These are phyloP conservation scores for Fonsecaea multimorphosa DNA, from an alignment of 2,329 filamentous ascomycete species.

Conservation along the genomic window DNA sequence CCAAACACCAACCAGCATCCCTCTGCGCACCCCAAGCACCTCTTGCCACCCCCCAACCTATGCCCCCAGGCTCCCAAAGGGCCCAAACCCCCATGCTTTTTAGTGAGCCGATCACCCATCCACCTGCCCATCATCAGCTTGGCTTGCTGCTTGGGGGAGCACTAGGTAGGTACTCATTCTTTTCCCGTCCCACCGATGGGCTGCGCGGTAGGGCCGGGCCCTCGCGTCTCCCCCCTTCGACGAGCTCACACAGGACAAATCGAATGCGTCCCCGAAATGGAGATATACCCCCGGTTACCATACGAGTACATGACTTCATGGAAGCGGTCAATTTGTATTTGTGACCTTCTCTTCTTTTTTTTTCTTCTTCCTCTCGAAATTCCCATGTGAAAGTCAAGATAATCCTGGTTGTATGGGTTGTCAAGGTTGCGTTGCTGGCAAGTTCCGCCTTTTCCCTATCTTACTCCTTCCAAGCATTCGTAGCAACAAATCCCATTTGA, in stretches of 20 bases:
- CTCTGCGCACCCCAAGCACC: background rate
- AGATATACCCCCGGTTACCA: conserved; percentile 6
- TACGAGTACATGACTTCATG: background rate
- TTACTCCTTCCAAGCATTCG: background rate
- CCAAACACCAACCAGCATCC: background rate
- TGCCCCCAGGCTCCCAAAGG: background rate
- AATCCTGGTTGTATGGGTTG: background rate
- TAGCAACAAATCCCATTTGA: background rate
- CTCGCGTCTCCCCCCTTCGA: conserved; percentile 11
- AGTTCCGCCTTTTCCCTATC: background rate
- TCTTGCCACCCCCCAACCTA: background rate
- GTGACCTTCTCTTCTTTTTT: background rate
- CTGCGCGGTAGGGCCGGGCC: conserved; percentile 17
- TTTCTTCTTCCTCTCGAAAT: background rate
- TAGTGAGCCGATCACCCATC: background rate
- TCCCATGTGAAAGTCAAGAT: conserved; percentile 2
- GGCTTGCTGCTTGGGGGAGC: background rate
- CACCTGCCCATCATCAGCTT: background rate
- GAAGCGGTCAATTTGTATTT: background rate
- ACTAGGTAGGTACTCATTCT: too few species aligned
- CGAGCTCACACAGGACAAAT: background rate
- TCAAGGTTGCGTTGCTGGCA: background rate
- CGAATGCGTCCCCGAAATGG: conserved; percentile 6
- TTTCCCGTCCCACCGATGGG: background rate
- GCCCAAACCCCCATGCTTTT: conserved; percentile 3